Base-by-base conservation (phyloP, 495 filamentous ascomycete genomes). In the Venustampulla echinocandica region DNA sequence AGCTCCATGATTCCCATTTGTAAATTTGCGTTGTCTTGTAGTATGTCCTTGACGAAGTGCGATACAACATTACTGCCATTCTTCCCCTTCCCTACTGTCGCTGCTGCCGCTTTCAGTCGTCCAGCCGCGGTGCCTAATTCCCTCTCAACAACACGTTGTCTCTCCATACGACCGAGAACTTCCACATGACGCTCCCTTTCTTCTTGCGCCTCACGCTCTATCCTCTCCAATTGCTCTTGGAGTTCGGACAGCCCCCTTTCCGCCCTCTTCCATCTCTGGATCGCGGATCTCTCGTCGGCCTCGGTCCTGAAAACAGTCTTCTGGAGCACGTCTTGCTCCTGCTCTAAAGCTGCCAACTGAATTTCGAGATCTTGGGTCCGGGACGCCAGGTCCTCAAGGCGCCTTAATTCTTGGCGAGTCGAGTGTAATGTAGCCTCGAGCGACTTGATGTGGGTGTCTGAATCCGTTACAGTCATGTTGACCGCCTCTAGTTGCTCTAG, bases 1-100 rank as follows among this genome's bases (percentile, higher is more conserved):
- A 98, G 67, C 63, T 98, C 90, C 45, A 87, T 77, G 39, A 95
- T 90, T 10, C 85, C 88, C 44, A 87, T 73, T 59, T 96, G 90
- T 39, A 98, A 68, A 53, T 88, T 93, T 11, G 87, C 87, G 59
- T 98, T 98, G 60, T 98, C 90, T 57, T 93, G 85, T 27, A 98
- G 65, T 36, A 98, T 89, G 56, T 96, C 90, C 58, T 87, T 87
- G 45, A 98, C 90, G 49, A 98, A 96, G 56, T 88, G 84, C 25
- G 85, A 89, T 6, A 96, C 84, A 11, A 93, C 87, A 45, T 64
- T 76, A 28, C 75, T 73, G 5, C 76, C 71, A 46, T 58, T 60
- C 37, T 73, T 69, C 21, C 70, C 70, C 9, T 73, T 74, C 4
- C 72, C 71, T 17, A 77, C 75, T 44, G 73, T 82, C 22, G 75